phyloP scores from a whole-genome alignment of 495 filamentous ascomycete genomes.

The Talaromyces stipitatus region DNA sequence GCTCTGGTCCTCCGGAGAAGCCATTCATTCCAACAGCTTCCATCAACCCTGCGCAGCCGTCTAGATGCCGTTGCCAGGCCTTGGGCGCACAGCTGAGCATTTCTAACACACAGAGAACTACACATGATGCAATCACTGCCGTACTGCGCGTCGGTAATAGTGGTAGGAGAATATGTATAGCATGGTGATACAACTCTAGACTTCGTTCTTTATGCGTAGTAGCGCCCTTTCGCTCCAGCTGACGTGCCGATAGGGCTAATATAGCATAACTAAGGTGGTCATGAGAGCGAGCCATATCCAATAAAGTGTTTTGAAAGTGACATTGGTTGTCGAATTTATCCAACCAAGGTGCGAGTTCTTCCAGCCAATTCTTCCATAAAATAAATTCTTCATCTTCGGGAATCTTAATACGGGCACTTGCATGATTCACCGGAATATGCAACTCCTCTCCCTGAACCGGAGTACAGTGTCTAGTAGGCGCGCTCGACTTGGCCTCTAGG shows the following conservation, averaged over 20 bases:
- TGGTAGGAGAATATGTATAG: conserved; percentile 26
- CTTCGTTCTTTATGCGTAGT: conserved; percentile 30
- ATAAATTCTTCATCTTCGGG: conserved; percentile 23
- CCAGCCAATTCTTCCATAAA: conserved; percentile 35
- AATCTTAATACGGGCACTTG: conserved; percentile 13
- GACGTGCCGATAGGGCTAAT: conserved; percentile 34
- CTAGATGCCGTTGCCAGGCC: conserved; percentile 40
- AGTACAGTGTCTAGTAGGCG: conserved; percentile 16
- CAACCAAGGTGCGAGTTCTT: conserved; percentile 38
- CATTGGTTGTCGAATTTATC: conserved; percentile 42
- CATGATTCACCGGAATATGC: background rate
- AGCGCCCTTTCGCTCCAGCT: conserved; percentile 33
- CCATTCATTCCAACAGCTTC: conserved; percentile 29
- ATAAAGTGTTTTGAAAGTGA: conserved; percentile 34
- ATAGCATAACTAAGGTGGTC: conserved; percentile 33
- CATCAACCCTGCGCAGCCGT: conserved; percentile 37
- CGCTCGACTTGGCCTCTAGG: conserved; percentile 23
- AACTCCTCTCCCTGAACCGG: conserved; percentile 8
- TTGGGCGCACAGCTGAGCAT: conserved; percentile 14
- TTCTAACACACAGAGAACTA: conserved; percentile 6
- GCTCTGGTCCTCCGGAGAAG: conserved; percentile 32
- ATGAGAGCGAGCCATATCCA: conserved; percentile 29
- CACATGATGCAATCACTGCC: conserved; percentile 29
- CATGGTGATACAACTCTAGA: conserved; percentile 35
- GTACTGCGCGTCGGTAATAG: conserved; percentile 23